Percentiles rank a stretch among this genome's conserved stretches.
phyloP scores from a whole-genome alignment of 768 basidiomycete species.

The Phylloporus arenicola region DNA sequence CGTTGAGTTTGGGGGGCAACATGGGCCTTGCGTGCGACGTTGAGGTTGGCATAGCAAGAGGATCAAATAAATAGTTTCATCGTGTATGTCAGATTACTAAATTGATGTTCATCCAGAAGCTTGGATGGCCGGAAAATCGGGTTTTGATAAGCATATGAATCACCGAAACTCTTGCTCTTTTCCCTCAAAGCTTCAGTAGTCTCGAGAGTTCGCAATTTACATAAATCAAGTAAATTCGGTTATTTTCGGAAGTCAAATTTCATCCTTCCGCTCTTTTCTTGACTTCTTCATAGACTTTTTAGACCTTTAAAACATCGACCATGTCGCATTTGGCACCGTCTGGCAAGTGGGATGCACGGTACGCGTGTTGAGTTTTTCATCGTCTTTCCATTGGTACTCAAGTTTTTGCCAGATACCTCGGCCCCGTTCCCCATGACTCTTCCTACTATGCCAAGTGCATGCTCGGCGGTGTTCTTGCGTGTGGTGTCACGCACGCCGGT shows the following conservation, averaged over 20 bases:
- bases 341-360: slow-evolving; percentile 77
- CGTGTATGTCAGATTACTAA: not conserved
- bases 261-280: not conserved
- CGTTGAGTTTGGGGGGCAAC: slow-evolving; percentile 9
- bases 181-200: too few species aligned
- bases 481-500: slow-evolving; percentile 83
- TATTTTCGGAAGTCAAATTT: not conserved
- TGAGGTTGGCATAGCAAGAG: slow-evolving; percentile 6
- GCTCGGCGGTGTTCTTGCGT: slow-evolving; percentile 84
- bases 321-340: slow-evolving; percentile 50
- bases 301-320: slow-evolving; percentile 5
- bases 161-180: not conserved
- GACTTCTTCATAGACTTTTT: slow-evolving; percentile 26
- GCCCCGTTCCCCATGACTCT: slow-evolving; percentile 70
- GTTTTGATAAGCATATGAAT: not conserved
- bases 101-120: not conserved
- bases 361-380: not conserved
- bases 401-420: slow-evolving; percentile 46
- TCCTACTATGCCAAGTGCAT: slow-evolving; percentile 81
- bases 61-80: not conserved
- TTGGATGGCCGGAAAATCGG: not conserved
- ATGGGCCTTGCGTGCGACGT: not conserved
- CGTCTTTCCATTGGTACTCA: not conserved
- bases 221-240: not conserved
- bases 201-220: not conserved